Base-by-base conservation (phyloP, 345 rosid species). In the Hevea brasiliensis region DNA sequence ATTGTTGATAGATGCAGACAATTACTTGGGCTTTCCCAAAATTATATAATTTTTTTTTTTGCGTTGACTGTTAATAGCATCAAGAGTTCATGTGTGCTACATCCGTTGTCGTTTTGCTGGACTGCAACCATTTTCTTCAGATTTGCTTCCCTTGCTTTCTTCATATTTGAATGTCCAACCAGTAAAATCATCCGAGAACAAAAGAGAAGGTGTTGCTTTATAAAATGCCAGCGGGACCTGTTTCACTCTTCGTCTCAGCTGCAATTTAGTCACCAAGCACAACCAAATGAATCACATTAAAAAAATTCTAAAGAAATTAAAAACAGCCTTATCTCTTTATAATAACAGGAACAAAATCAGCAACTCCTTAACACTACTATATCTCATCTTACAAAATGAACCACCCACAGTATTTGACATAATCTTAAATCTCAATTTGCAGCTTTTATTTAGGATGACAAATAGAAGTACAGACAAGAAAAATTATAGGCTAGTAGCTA, bases 191-290 rank as follows among this genome's bases (percentile, higher is more conserved):
- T 89, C 93, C 0, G 87, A 80, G 79, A 94, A 94, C 84, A 94
- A 77, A 27, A 81, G 81, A 13, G 93, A 68, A 14, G 97, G 95
- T 7, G 81, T 81, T 54, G 83, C 56, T 72, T 80, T 89, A 74
- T 91, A 91, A 77, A 89, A 88, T 7, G 97, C 97, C 81, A 91
- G 77, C 7, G 99, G 96, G 35, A 92, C 97, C 81, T 95, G 96
- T 75, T 95, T 95, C 20, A 95, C 92, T 71, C 96, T 88, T 81
- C 98, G 73, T 21, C 92, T 82, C 63, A 87, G 85, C 97, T 92
- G 93, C 74, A 51, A 50, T 59, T 20, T n/a, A n/a, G 53, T 51
- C 40, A 71, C 44, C 71, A 56, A 7, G 6, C 44, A 66, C 41
- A 18, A 24, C 7, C 37, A 26, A 53, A 20, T 20, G 17, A 54